Percentiles rank a stretch among this genome's conserved stretches.
phyloP scores from a whole-genome alignment of 495 filamentous ascomycete genomes.

The Penicillium fimorum region DNA sequence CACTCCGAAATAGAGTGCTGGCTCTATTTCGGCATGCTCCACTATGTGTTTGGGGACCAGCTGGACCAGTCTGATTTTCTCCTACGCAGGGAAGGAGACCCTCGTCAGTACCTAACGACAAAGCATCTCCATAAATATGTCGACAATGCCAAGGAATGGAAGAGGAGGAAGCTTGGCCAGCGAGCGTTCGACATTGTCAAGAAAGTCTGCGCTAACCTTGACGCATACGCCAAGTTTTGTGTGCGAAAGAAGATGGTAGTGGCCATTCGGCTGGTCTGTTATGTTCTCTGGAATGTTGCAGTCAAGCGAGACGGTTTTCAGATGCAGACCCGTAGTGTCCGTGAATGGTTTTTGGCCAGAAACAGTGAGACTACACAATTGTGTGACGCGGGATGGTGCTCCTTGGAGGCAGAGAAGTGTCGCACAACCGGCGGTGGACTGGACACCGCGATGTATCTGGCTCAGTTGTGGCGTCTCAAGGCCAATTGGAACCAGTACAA shows the following conservation, averaged over 20 bases:
- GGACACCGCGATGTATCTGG: background rate
- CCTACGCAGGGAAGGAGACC: background rate
- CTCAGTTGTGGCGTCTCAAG: background rate
- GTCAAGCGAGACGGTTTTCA: background rate
- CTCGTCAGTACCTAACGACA: background rate
- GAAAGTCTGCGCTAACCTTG: background rate
- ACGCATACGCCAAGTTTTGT: background rate
- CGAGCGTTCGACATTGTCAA: background rate
- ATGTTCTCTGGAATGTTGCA: background rate
- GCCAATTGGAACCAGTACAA: background rate
- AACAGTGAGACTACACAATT: background rate
- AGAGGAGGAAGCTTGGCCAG: background rate
- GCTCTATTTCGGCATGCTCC: slow-evolving; percentile 1
- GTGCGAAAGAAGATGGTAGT: background rate
- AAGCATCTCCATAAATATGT: slow-evolving; percentile 1
- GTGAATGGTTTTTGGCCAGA: background rate
- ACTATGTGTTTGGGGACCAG: background rate
- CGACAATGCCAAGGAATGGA: background rate
- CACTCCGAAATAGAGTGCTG: background rate
- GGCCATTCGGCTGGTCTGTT: background rate
- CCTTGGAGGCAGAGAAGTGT: background rate
- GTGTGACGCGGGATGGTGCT: background rate
- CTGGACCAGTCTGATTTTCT: background rate
- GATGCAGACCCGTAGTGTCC: background rate
- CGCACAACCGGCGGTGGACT: background rate